These are phyloP conservation scores for Aphanomyces invadans DNA, from an alignment of 352 stramenopile genomes.

Conservation along the genomic window DNA sequence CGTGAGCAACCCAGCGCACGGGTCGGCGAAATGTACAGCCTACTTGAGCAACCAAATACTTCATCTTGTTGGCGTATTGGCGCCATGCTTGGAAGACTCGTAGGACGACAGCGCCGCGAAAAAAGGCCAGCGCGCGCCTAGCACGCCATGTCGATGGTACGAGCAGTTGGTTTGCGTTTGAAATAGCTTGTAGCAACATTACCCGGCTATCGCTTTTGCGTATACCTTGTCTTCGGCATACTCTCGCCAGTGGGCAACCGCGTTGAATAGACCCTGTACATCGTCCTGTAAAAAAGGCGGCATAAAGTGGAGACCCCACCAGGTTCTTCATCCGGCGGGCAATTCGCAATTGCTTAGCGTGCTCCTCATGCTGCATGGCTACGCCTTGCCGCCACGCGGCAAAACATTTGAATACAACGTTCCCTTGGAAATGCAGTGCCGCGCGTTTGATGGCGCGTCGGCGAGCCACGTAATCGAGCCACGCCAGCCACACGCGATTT, in stretches of 20 bases:
- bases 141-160: neutral
- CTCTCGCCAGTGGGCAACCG: conserved; percentile 57
- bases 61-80: conserved; percentile 33
- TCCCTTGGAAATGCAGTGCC: conserved; percentile 49
- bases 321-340: conserved; percentile 34
- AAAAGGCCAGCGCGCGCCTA: conserved; percentile 52
- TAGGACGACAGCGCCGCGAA: conserved; percentile 48
- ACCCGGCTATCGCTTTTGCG: conserved; percentile 22
- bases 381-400: conserved; percentile 38
- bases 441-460: conserved; percentile 53
- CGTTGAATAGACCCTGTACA: conserved; percentile 36
- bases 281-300: too few relatives aligned
- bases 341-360: conserved; percentile 36
- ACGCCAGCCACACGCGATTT: conserved; percentile 47
- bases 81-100: conserved; percentile 53
- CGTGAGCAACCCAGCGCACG: too few relatives aligned
- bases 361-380: conserved; percentile 27
- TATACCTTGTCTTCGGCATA: conserved; percentile 49
- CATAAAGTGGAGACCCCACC: too few relatives aligned
- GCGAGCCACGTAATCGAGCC: conserved; percentile 43
- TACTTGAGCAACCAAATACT: conserved; percentile 28
- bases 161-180: neutral
- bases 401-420: conserved; percentile 57
- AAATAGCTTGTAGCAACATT: too few relatives aligned
- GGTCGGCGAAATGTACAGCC: neutral